Base-by-base conservation (phyloP, 352 stramenopile species). In the Globisporangium carolinianum region DNA sequence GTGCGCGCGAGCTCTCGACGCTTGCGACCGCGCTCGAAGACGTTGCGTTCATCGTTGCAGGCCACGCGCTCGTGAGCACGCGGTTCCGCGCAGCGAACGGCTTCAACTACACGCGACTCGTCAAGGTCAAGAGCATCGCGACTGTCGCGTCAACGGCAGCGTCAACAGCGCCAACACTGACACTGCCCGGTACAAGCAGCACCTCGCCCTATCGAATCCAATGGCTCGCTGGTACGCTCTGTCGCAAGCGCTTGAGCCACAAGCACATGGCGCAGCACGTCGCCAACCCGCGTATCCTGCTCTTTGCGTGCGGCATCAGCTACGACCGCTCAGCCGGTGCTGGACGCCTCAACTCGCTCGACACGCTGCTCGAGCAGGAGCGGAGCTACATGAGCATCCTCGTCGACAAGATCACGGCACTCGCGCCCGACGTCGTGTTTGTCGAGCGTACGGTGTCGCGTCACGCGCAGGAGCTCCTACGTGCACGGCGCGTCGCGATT, bases 351-450 rank as follows among this genome's bases (percentile, higher is more conserved):
- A 96, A 87, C 53, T 98, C 90, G 0, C 72, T 99, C 0, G 95
- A 99, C 63, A 98, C 93, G 9, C 63, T 99, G 6, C 67, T 98
- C 35, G 96, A 99, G 66, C 87, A 98, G 68, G 97, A 99, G 72
- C 88, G 97, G 61, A 91, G 94, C 57, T 99, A 98, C 68, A 98
- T 98, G 79, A 79, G 95, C 63, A 98, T 98, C 50, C 73, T 98
- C 14, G 95, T 98, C 14, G 83, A 94, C 24, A 99, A 98, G 61
- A 98, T 99, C 58, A 87, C 94, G 3, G 87, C 86, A 37, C 64
- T 98, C 35, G 87, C 98, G 60, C 96, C 97, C 7, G 89, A 98
- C 72, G 71, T 99, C 24, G 81, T 99, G 41, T 93, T 98, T 66
- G 91, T 98, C 32, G 93, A 94, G 53, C 80, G 84, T 14, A 87